These are phyloP conservation scores for Teunomyces tritomae DNA, from an alignment of 805 yeast species.

Conservation along the genomic window DNA sequence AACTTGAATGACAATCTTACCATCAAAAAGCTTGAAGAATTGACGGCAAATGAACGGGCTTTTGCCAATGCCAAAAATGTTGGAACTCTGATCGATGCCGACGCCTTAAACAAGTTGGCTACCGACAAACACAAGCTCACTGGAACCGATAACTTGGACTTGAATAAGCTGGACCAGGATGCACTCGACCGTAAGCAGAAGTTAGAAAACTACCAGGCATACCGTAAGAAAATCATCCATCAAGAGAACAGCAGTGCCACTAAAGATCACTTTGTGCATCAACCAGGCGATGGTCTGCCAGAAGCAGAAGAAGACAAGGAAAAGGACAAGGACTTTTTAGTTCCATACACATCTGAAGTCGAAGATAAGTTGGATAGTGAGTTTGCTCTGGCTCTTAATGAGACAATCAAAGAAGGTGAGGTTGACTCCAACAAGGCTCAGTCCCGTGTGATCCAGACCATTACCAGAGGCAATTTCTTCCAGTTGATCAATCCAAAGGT, in stretches of 20 bases:
- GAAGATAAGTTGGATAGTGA: conserved; percentile 64
- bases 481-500: conserved; percentile 43
- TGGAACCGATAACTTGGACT: conserved; percentile 44
- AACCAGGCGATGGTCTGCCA: background rate
- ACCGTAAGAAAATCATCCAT: conserved; percentile 58
- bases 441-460: conserved; percentile 63
- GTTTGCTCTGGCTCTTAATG: conserved; percentile 53
- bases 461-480: conserved; percentile 67
- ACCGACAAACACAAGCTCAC: conserved; percentile 39
- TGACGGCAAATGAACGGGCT: conserved; percentile 59
- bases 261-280: conserved; percentile 3
- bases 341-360: conserved; percentile 68
- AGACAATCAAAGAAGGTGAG: conserved; percentile 52
- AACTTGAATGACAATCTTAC: conserved; percentile 44
- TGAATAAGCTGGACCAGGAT: conserved; percentile 45
- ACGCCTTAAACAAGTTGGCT: conserved; percentile 29
- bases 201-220: conserved; percentile 55
- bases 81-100: conserved; percentile 35
- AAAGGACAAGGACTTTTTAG: conserved; percentile 30
- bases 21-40: conserved; percentile 51
- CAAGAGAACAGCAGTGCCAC: conserved; percentile 34
- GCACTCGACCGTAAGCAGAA: conserved; percentile 47
- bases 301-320: conserved; percentile 8
- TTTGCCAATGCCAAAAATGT: conserved; percentile 53
- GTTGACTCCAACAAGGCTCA: conserved; percentile 51